Conservation (phyloP, 1,284 basidiomycete species). For the Apiotrichum sp. region DNA sequence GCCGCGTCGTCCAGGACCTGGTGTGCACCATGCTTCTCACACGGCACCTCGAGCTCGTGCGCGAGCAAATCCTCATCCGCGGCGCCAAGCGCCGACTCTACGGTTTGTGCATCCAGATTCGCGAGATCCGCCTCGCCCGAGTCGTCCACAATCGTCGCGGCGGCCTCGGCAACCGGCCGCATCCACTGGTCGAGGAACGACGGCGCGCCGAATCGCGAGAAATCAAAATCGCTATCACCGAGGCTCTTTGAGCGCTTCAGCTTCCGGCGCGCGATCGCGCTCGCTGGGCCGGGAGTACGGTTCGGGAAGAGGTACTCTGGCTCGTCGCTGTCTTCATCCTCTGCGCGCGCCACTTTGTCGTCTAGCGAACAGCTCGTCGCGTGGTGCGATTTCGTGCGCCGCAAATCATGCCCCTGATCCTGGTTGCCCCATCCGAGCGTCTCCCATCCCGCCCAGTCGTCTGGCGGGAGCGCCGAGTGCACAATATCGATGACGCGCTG, state of each 20-base stretch:
- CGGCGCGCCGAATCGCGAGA: neutral
- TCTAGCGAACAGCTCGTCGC: slow-evolving; percentile 12
- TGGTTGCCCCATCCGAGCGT: slow-evolving; percentile 39
- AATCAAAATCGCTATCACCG: slow-evolving; percentile 8
- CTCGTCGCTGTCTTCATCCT: slow-evolving; percentile 28
- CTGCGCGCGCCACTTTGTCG: slow-evolving; percentile 19
- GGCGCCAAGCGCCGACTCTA: slow-evolving; percentile 1
- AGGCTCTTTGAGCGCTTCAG: slow-evolving; percentile 36
- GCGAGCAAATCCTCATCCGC: slow-evolving; percentile 1
- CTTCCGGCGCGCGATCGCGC: slow-evolving; percentile 25
- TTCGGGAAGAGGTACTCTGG: slow-evolving; percentile 50
- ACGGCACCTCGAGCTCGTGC: slow-evolving; percentile 6
- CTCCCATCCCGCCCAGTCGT: slow-evolving; percentile 48
- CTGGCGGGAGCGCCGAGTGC: slow-evolving; percentile 39
- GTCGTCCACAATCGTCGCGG: slow-evolving; percentile 13
- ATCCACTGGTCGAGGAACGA: slow-evolving; percentile 14
- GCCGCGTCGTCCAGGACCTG: slow-evolving; percentile 18
- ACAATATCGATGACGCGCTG: slow-evolving; percentile 38
- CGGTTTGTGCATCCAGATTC: neutral
- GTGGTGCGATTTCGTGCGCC: slow-evolving; percentile 2
- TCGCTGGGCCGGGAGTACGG: slow-evolving; percentile 43
- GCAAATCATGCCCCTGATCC: neutral
- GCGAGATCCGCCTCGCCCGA: slow-evolving; percentile 10
- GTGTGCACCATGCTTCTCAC: slow-evolving; percentile 14
- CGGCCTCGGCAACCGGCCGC: neutral